Conservation (phyloP, 148 eudicot species). For the Persicaria tinctoria region DNA sequence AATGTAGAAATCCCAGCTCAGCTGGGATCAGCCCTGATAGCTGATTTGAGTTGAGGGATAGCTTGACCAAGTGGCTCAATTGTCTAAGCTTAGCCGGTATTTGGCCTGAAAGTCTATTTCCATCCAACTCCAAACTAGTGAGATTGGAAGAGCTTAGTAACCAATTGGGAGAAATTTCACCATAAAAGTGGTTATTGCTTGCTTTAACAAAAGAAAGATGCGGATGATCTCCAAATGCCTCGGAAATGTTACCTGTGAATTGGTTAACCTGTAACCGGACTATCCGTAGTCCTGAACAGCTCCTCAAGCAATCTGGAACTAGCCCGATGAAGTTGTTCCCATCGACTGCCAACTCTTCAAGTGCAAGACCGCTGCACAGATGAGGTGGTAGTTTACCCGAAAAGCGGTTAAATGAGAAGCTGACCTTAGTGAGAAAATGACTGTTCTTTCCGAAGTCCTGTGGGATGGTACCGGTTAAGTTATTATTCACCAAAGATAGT, state of each 20-base stretch:
- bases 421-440: slow-evolving; percentile 16
- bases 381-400: slow-evolving; percentile 55
- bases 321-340: slow-evolving; percentile 54
- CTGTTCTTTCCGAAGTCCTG: too few species aligned
- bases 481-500: slow-evolving; percentile 28
- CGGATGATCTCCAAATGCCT: slow-evolving; percentile 55
- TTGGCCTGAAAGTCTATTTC: too few species aligned
- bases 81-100: too few species aligned
- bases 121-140: background rate
- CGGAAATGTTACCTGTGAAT: slow-evolving; percentile 47
- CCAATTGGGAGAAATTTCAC: slow-evolving; percentile 55
- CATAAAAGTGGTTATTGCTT: slow-evolving; percentile 48
- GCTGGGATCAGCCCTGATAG: background rate
- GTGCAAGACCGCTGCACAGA: slow-evolving; percentile 50
- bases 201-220: slow-evolving; percentile 35
- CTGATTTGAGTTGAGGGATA: too few species aligned
- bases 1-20: slow-evolving; percentile 36
- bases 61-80: rapidly evolving
- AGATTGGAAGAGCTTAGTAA: slow-evolving; percentile 49
- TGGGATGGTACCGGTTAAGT: too few species aligned
- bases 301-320: slow-evolving; percentile 62
- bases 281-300: slow-evolving; percentile 48
- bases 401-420: slow-evolving; percentile 48
- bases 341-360: slow-evolving; percentile 41
- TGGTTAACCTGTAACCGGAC: slow-evolving; percentile 41